Evolutionary conservation across 345 rosid species (phyloP).

Genomic region (Eucalyptus paniculata): DNA sequence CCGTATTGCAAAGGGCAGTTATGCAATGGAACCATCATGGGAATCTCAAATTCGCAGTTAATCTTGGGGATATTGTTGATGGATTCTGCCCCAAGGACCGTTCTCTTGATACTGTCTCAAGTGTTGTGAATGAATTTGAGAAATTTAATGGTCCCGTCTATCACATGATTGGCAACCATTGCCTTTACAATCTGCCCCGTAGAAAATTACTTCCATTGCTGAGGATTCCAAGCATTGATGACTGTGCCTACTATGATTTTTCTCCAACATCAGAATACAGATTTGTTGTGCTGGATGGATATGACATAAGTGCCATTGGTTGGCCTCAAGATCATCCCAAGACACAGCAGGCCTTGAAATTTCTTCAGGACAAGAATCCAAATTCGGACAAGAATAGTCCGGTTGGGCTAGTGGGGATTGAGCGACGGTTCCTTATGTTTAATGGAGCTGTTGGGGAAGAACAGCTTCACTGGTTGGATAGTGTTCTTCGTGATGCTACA

Average conservation of each 20-base stretch:
- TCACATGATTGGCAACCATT: slow-evolving; percentile 94
- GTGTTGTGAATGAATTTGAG: slow-evolving; percentile 36
- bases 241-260: slow-evolving; percentile 72
- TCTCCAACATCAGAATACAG: slow-evolving; percentile 62
- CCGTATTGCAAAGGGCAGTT: slow-evolving; percentile 64
- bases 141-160: slow-evolving; percentile 59
- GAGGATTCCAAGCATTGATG: slow-evolving; percentile 34
- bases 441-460: slow-evolving; percentile 84
- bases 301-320: slow-evolving; percentile 81
- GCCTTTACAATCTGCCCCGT: slow-evolving; percentile 92
- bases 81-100: slow-evolving; percentile 64
- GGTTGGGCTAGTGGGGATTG: slow-evolving; percentile 44
- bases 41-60: slow-evolving; percentile 54
- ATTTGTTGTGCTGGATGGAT: slow-evolving; percentile 72
- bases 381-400: slow-evolving; percentile 84
- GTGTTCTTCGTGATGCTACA: slow-evolving; percentile 56
- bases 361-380: slow-evolving; percentile 63
- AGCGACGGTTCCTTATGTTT: slow-evolving; percentile 78
- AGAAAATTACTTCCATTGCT: slow-evolving; percentile 59
- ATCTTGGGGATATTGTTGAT: slow-evolving; percentile 88
- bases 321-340: slow-evolving; percentile 76
- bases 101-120: slow-evolving; percentile 45
- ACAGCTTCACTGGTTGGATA: slow-evolving; percentile 69
- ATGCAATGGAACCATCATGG: slow-evolving; percentile 49
- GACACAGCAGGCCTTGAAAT: slow-evolving; percentile 45